Evolutionary conservation across 129 eudicot species (phyloP), one percentile per base, ranked within the genome.

Genomic region (Smallanthus sonchifolius): DNA sequence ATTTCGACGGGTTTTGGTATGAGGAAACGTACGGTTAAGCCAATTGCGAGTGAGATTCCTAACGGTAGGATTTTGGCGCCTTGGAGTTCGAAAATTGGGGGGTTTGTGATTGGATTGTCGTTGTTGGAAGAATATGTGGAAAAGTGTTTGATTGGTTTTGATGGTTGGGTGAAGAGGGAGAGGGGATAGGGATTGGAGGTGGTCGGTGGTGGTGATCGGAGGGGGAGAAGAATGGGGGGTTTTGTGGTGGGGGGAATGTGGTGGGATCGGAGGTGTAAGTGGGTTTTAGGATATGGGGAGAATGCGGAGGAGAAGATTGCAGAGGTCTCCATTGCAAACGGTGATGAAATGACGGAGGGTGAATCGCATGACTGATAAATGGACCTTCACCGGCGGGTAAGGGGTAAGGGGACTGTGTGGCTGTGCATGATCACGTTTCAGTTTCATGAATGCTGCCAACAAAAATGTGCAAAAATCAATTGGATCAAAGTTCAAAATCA

Each of bases 1-100:
- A 92, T 65, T 76, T 85, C 91, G 3, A 28, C 36, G 19, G 97
- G 96, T 68, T 67, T 87, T 2, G 96, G 87, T 40, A 89, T 76
- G 64, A 84, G 15, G 74, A 92, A 92, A 15, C 91, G 80, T 34
- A 89, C 69, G 52, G 76, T 48, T 7, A 92, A 59, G 4, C 97
- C 97, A n/a, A 82, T 47, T 28, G 86, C 67, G 44, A 89, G 32
- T 4, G 96, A 87, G 65, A 85, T 42, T 1, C 79, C 45, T 20
- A 92, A 54, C 0, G 94, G 96, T 52, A 87, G 24, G 34, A 70
- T 43, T 44, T 92, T 92, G 7, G 96, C 87, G n/a, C 91, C 92
- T 60, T 76, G 77, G 4, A 67, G 2, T 11, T 20, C 80, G 63
- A 32, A 13, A 1, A 51, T 72, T 11, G 67, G 62, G 10, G 79